phyloP scores from a whole-genome alignment of 2,329 filamentous ascomycete genomes.

The Parafenestella ontariensis region DNA sequence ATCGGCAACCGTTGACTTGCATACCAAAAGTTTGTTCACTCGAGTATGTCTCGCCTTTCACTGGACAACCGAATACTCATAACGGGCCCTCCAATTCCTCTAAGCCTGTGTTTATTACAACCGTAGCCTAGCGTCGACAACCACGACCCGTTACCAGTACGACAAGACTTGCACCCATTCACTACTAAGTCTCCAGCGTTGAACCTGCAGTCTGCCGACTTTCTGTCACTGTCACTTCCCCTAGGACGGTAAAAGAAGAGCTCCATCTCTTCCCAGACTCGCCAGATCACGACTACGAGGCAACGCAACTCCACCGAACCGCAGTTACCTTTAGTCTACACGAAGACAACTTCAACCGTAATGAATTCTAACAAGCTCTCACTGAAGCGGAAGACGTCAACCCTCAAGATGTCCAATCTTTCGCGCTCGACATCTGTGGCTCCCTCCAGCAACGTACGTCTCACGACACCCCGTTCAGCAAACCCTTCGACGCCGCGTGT shows the following conservation, averaged over 20 bases:
- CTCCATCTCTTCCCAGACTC: neutral
- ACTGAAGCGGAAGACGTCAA: too few relatives aligned
- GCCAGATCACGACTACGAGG: neutral
- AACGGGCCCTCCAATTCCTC: neutral
- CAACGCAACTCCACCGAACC: neutral
- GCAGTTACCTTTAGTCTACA: neutral
- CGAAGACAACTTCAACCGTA: neutral
- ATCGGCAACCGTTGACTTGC: neutral
- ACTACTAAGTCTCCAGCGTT: neutral
- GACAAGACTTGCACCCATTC: neutral
- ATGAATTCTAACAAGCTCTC: conserved; percentile 1
- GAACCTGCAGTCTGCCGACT: neutral
- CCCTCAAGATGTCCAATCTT: neutral
- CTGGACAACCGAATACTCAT: neutral
- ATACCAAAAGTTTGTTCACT: neutral
- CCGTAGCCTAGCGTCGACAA: neutral
- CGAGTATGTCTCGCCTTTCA: neutral
- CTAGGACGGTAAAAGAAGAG: neutral
- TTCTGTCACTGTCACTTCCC: neutral
- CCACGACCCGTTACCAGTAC: neutral
- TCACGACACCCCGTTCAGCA: neutral
- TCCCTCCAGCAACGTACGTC: neutral
- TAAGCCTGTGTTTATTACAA: neutral
- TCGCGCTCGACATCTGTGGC: neutral
- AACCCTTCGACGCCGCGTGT: neutral